These are phyloP conservation scores for Umbelopsis sp. DNA, from an alignment of 371 early-diverging fungal species.

Conservation along the genomic window DNA sequence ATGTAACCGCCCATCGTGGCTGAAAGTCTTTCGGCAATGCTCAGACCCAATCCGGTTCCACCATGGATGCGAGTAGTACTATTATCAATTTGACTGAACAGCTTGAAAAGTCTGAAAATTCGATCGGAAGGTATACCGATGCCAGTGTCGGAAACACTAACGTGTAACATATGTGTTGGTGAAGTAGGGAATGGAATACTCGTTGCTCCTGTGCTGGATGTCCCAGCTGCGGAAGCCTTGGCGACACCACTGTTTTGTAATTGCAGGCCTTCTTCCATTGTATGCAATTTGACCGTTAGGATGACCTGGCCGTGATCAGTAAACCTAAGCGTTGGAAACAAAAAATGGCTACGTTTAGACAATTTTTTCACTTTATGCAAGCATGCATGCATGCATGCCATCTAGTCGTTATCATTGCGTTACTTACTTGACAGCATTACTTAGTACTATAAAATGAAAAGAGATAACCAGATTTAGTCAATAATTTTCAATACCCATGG, in stretches of 20 bases:
- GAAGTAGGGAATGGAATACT: not conserved
- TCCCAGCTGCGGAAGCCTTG: conserved; percentile 1
- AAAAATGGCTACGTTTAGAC: no score
- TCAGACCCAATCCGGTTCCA: conserved; percentile 20
- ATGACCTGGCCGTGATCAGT: conserved; percentile 19
- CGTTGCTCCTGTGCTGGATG: not conserved
- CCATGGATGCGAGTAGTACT: conserved; percentile 18
- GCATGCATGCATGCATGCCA: no score
- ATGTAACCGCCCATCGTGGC: conserved; percentile 19
- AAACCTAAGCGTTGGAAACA: not conserved
- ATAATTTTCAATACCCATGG: not conserved
- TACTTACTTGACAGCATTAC: conserved; percentile 19
- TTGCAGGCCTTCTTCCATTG: not conserved
- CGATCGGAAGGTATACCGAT: conserved; percentile 16
- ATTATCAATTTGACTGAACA: conserved; percentile 21
- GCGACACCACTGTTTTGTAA: not conserved
- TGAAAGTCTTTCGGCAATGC: conserved; percentile 19
- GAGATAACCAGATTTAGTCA: no score
- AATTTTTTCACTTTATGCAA: no score
- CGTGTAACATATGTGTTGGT: conserved; percentile 16
- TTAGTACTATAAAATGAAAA: not conserved
- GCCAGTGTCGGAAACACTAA: conserved; percentile 21
- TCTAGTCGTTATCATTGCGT: no score
- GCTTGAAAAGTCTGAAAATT: conserved; percentile 13
- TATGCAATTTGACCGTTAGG: not conserved